Conservation (phyloP, 305 asterid species). For the Fraxinus nigra region DNA sequence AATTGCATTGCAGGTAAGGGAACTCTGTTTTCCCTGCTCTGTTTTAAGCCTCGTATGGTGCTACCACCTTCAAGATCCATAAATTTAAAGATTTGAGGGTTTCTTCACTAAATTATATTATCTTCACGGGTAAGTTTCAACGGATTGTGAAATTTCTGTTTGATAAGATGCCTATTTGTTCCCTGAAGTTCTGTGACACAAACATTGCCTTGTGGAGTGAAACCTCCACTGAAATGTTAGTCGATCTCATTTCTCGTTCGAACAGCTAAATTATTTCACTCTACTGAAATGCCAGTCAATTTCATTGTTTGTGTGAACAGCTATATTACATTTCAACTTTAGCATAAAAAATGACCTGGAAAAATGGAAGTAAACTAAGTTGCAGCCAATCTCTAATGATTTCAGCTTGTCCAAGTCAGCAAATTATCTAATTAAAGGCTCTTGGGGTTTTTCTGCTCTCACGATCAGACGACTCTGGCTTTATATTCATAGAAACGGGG, state of each 20-base stretch:
- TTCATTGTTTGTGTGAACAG: neutral
- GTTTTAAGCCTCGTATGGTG: conserved; percentile 2
- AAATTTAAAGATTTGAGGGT: neutral
- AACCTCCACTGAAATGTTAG: neutral
- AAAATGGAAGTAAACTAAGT: neutral
- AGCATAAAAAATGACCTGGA: no score
- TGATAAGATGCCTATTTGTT: neutral
- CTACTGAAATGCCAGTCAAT: neutral
- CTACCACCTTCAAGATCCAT: neutral
- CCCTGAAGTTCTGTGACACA: neutral
- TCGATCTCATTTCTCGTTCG: neutral
- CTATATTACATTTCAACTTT: no score
- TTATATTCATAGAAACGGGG: neutral
- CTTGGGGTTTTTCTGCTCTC: neutral
- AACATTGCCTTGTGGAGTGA: neutral
- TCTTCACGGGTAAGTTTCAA: neutral
- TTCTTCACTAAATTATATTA: neutral
- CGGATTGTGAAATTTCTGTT: neutral
- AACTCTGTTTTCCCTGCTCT: conserved; percentile 1
- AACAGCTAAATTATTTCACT: neutral
- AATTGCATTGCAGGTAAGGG: conserved; percentile 56
- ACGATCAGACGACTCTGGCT: neutral
- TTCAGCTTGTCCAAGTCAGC: neutral
- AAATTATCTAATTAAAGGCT: neutral
- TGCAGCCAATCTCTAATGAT: neutral